Percentiles rank a stretch among this genome's conserved stretches.
phyloP scores from a whole-genome alignment of 495 filamentous ascomycete species.

The Talaromyces thailandensis region DNA sequence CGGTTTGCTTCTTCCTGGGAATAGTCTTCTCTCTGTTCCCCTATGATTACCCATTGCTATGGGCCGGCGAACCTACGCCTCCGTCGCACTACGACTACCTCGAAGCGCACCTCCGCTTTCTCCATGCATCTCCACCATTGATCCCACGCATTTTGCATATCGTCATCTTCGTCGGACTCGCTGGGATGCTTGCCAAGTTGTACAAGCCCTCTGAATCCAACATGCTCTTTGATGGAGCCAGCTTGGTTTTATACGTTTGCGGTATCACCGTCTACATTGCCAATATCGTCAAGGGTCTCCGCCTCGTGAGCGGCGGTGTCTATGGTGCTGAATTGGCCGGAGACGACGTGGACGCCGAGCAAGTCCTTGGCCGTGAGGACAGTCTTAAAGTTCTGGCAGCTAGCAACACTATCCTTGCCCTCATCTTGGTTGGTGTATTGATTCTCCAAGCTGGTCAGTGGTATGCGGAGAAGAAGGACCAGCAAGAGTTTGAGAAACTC shows the following conservation, averaged over 20 bases:
- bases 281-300: constrained; percentile 90
- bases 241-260: constrained; percentile 82
- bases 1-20: constrained; percentile 92
- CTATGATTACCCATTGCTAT: constrained; percentile 96
- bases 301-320: constrained; percentile 54
- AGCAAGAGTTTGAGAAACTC: constrained; percentile 62
- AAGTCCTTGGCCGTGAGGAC: constrained; percentile 65
- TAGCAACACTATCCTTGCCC: constrained; percentile 87
- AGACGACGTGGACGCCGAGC: constrained; percentile 21
- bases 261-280: constrained; percentile 85
- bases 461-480: constrained; percentile 94
- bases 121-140: constrained; percentile 79
- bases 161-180: constrained; percentile 76
- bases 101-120: constrained; percentile 76
- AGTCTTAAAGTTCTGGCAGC: constrained; percentile 84
- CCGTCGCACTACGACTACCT: constrained; percentile 65
- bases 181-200: constrained; percentile 87
- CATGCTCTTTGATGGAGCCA: constrained; percentile 92
- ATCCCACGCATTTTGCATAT: constrained; percentile 92
- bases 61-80: constrained; percentile 60
- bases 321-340: constrained; percentile 37
- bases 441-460: constrained; percentile 96
- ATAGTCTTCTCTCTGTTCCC: constrained; percentile 96
- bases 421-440: constrained; percentile 83
- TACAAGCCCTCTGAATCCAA: constrained; percentile 88